Evolutionary conservation across 768 basidiomycete species (phyloP).

Genomic region (Dioszegia aurantiaca): DNA sequence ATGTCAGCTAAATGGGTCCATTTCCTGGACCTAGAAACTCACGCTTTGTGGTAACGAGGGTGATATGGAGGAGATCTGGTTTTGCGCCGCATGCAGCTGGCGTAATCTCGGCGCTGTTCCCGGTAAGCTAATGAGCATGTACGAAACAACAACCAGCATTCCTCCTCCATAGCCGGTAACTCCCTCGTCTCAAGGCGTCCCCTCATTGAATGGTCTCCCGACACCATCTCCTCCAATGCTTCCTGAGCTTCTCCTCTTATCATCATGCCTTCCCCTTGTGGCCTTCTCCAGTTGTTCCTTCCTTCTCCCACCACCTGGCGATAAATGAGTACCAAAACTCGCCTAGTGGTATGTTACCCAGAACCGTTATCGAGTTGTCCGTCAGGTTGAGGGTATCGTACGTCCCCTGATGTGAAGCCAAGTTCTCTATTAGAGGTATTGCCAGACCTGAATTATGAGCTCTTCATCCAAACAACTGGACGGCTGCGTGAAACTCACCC

Average conservation of each 20-base stretch:
- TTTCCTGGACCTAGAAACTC: slow-evolving; percentile 14
- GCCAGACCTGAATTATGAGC: slow-evolving; percentile 35
- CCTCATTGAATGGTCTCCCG: no score
- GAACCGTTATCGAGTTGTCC: slow-evolving; percentile 49
- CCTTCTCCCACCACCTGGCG: not conserved
- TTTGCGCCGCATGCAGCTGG: slow-evolving; percentile 45
- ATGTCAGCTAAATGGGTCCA: slow-evolving; percentile 16
- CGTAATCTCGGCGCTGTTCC: slow-evolving; percentile 44
- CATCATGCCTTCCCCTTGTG: no score
- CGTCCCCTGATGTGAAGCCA: slow-evolving; percentile 51
- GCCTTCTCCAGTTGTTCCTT: no score
- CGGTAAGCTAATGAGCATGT: not conserved
- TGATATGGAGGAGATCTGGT: slow-evolving; percentile 49
- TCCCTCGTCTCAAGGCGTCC: no score
- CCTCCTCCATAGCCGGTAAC: not conserved
- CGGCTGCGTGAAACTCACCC: slow-evolving; percentile 39
- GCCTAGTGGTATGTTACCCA: slow-evolving; percentile 51
- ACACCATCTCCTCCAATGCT: no score
- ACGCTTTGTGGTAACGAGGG: slow-evolving; percentile 45
- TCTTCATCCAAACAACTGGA: not conserved
- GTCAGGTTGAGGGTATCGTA: slow-evolving; percentile 52
- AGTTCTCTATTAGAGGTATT: slow-evolving; percentile 52
- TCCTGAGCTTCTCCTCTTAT: no score
- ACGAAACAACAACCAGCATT: not conserved
- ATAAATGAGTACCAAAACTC: slow-evolving; percentile 22